phyloP scores from a whole-genome alignment of 495 filamentous ascomycete genomes.

The Acidiella bohemica region DNA sequence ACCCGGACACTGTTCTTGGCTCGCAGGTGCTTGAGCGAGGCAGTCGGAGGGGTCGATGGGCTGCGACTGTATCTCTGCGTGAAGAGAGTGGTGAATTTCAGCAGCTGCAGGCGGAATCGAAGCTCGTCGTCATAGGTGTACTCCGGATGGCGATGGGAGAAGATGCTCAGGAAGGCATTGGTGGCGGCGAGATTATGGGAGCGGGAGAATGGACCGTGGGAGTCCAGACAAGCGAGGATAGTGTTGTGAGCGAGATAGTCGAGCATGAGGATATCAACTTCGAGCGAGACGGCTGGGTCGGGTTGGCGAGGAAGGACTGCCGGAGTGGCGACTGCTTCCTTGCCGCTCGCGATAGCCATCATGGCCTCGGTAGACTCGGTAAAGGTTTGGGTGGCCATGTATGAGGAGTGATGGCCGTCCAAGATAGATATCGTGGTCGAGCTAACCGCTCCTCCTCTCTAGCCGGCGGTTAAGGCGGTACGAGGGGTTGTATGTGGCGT shows the following conservation, averaged over 20 bases:
- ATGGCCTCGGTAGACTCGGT: no score
- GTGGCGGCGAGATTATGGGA: constrained; percentile 4
- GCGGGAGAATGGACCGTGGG: constrained; percentile 4
- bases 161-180: constrained; percentile 26
- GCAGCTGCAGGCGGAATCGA: constrained; percentile 25
- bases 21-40: constrained; percentile 9
- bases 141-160: constrained; percentile 23
- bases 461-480: no score
- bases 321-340: no score
- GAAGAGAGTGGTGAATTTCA: constrained; percentile 28
- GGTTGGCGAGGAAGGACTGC: no score
- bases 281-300: no score
- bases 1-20: constrained; percentile 6
- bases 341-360: no score
- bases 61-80: constrained; percentile 21
- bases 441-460: no score
- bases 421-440: no score
- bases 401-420: no score
- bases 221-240: constrained; percentile 25
- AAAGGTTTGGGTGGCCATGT: no score
- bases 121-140: constrained; percentile 14
- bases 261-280: constrained; percentile 40
- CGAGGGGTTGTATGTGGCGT: no score
- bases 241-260: constrained; percentile 41
- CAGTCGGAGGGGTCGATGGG: constrained; percentile 6